phyloP scores from a whole-genome alignment of 305 asterid species.

The Fraxinus albicans region DNA sequence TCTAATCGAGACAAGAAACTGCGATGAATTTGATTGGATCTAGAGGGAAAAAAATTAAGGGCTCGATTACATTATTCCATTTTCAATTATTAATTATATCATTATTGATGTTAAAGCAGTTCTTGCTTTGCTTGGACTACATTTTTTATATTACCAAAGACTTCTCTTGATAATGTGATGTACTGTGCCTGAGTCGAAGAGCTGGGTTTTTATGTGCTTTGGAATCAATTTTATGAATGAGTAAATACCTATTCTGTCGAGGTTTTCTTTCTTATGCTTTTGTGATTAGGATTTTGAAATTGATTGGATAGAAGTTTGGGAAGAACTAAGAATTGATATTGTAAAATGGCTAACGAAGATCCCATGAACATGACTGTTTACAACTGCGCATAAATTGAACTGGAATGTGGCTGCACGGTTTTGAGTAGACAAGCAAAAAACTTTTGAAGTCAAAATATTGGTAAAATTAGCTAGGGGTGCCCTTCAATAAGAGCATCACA shows the following conservation, averaged over 20 bases:
- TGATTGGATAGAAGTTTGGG: slow-evolving; percentile 6
- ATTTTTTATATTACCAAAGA: not conserved
- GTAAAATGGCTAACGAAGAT: slow-evolving; percentile 2
- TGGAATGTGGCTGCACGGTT: not conserved
- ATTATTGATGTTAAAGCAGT: slow-evolving; percentile 3
- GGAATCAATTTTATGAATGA: not conserved
- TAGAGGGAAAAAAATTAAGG: slow-evolving; percentile 11
- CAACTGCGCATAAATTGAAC: not conserved
- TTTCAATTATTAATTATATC: slow-evolving; percentile 5
- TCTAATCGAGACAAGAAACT: slow-evolving; percentile 13
- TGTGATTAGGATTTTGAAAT: slow-evolving; percentile 15
- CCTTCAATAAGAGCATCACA: slow-evolving; percentile 8
- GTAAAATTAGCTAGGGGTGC: not conserved
- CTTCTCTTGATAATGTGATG: slow-evolving; percentile 1
- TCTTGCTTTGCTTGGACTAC: slow-evolving; percentile 11
- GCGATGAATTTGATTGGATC: slow-evolving; percentile 35
- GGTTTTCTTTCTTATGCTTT: not conserved
- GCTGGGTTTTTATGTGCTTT: not conserved
- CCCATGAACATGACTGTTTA: not conserved
- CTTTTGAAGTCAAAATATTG: not conserved
- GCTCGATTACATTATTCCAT: slow-evolving; percentile 13
- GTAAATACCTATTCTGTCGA: not conserved
- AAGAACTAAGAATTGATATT: slow-evolving; percentile 5
- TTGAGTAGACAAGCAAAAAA: not conserved
- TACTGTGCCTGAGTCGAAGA: slow-evolving; percentile 21